Base-by-base conservation (phyloP, 768 basidiomycete species). In the Tephrocybe sp. region DNA sequence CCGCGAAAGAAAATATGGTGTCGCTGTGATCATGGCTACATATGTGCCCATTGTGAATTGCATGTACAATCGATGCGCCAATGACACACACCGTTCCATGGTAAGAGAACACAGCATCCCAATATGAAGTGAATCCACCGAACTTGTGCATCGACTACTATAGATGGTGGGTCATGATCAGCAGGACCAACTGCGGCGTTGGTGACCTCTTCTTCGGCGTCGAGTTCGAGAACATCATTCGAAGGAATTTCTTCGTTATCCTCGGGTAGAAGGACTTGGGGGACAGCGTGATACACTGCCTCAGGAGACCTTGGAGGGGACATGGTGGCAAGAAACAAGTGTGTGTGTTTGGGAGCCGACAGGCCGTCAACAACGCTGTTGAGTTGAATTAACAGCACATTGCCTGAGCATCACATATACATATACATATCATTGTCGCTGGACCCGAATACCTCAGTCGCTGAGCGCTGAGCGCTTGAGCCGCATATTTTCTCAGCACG, bases 21-120 rank as follows among this genome's bases (percentile, higher is more conserved):
- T 84, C 0, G 86, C 90, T 23, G 90, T 95, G 19, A 95, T 93
- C 61, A 94, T 71, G 1, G 84, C 93, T 94, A 50, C n/a, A 15
- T 12, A 34, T 13, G 19, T 18, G 3, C 34, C n/a, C 9, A 4
- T 44, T 3, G 33, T 42, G 16, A 42, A 24, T 23, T 37, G 12
- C 13, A 9, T 29, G 41, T 25, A 25, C 40, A 16, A 29, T 10
- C 15, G 50, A 25, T 13, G 42, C 24, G 13, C 6, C 3, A 43
- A 22, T 41, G 39, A 10, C 13, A 62, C 77, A 61, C 64, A 92
- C 93, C 91, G 61, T 94, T 95, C 93, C 93, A 97, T 23, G 90
- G 85, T 15, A 97, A 67, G 6, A 97, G 74, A 3, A 86, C 78
- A 16, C 89, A 86, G 49, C 85, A 85, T 2, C 93, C 58, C 34